phyloP scores from a whole-genome alignment of 306 rosid genomes.

The Abrus pulchellus region DNA sequence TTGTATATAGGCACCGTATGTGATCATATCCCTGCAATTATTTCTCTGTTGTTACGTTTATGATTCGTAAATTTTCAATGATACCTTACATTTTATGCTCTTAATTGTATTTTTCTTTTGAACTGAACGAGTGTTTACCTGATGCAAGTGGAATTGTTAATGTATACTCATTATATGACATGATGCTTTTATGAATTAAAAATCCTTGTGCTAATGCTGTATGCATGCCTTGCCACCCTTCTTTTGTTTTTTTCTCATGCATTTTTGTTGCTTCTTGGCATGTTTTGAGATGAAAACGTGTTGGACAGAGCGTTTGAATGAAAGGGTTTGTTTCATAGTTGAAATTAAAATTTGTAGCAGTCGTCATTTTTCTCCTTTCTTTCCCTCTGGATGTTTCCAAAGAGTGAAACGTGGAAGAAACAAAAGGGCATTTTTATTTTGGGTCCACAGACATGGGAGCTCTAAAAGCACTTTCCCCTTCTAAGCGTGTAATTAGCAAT shows the following conservation, averaged over 20 bases:
- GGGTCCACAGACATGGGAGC: no score
- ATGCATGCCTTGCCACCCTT: background rate
- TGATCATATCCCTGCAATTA: slow-evolving; percentile 16
- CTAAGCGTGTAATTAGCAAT: no score
- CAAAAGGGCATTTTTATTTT: background rate
- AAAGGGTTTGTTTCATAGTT: background rate
- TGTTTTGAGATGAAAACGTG: slow-evolving; percentile 15
- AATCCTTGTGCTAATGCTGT: slow-evolving; percentile 3
- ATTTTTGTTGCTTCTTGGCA: background rate
- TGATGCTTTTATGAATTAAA: slow-evolving; percentile 36
- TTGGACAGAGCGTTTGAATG: background rate
- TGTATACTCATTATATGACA: slow-evolving; percentile 11
- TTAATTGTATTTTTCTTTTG: slow-evolving; percentile 14
- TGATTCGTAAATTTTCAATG: slow-evolving; percentile 33
- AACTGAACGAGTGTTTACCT: slow-evolving; percentile 11
- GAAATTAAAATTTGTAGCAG: background rate
- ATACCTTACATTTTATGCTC: slow-evolving; percentile 19
- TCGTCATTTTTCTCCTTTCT: background rate
- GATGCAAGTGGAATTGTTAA: slow-evolving; percentile 18
- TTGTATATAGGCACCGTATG: slow-evolving; percentile 53
- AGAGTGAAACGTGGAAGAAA: background rate
- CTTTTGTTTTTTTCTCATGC: no score
- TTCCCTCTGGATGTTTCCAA: background rate
- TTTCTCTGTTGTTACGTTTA: slow-evolving; percentile 30
- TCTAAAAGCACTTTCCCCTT: no score